These are phyloP conservation scores for Tricholoma bakamatsutake DNA, from an alignment of 768 basidiomycete species.

Conservation along the genomic window DNA sequence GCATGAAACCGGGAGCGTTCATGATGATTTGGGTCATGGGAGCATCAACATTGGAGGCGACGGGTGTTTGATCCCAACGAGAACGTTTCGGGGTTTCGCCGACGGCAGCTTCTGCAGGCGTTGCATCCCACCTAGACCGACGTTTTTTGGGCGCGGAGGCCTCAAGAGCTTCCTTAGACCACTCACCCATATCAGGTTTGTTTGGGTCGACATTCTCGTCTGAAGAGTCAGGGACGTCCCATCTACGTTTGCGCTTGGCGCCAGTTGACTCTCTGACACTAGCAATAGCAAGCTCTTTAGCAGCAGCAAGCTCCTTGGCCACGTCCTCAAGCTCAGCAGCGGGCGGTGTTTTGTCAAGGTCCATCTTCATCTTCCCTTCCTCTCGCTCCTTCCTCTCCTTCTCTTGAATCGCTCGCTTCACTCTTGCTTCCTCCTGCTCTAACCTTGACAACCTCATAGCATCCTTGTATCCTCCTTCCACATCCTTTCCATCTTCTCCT, in stretches of 20 bases:
- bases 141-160: conserved; percentile 82
- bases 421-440: conserved; percentile 89
- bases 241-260: conserved; percentile 70
- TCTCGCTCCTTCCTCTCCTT: conserved; percentile 77
- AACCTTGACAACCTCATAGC: conserved; percentile 88
- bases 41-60: conserved; percentile 45
- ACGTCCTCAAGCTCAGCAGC: conserved; percentile 72
- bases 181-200: conserved; percentile 54
- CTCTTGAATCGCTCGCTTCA: conserved; percentile 81
- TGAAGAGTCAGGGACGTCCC: conserved; percentile 63
- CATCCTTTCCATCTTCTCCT: conserved; percentile 57
- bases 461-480: conserved; percentile 91
- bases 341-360: conserved; percentile 89
- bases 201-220: conserved; percentile 67
- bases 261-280: conserved; percentile 34
- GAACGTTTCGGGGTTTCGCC: conserved; percentile 82
- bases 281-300: conserved; percentile 32
- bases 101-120: conserved; percentile 62
- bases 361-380: conserved; percentile 71
- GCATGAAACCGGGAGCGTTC: conserved; percentile 82
- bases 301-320: conserved; percentile 59
- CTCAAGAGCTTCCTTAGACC: conserved; percentile 72
- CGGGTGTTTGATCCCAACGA: conserved; percentile 95
- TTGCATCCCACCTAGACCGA: conserved; percentile 94
- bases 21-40: conserved; percentile 81